A percentile compares a stretch with the other conserved stretches of the same genome.
phyloP scores from a whole-genome alignment of 345 rosid genomes.

The Pugionium cornutum region DNA sequence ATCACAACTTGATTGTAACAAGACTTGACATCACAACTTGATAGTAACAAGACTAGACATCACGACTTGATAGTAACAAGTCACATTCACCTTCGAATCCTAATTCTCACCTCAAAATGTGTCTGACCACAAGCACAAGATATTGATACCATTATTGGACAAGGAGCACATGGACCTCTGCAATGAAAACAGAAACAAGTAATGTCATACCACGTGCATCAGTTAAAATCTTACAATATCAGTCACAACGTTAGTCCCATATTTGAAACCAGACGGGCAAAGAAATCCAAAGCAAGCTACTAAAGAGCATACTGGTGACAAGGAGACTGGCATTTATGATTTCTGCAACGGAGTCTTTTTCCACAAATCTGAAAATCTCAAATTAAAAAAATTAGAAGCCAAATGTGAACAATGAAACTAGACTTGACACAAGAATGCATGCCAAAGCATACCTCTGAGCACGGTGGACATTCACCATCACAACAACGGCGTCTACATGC shows the following conservation, averaged over 20 bases:
- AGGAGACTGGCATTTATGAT: slow-evolving; percentile 88
- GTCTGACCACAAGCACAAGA: slow-evolving; percentile 86
- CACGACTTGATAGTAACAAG: slow-evolving; percentile 4
- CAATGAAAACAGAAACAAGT: slow-evolving; percentile 35
- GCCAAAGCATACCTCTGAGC: slow-evolving; percentile 62
- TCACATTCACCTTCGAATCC: slow-evolving; percentile 7
- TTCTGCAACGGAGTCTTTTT: slow-evolving; percentile 78
- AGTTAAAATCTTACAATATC: slow-evolving; percentile 19
- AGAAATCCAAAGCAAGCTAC: slow-evolving; percentile 27
- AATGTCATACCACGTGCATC: slow-evolving; percentile 20
- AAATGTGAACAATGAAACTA: slow-evolving; percentile 9
- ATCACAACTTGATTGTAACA: too few species aligned
- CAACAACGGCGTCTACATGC: slow-evolving; percentile 93
- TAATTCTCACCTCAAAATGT: slow-evolving; percentile 69
- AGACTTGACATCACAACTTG: too few species aligned
- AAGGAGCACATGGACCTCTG: slow-evolving; percentile 95
- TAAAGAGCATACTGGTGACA: slow-evolving; percentile 68
- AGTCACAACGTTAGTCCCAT: slow-evolving; percentile 4
- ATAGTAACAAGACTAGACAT: background rate
- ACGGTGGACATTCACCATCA: slow-evolving; percentile 89
- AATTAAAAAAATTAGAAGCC: background rate
- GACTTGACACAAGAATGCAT: slow-evolving; percentile 14
- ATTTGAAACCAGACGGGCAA: background rate
- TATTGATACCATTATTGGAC: slow-evolving; percentile 88
- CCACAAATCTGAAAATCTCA: slow-evolving; percentile 63